These are phyloP conservation scores for Bertia moriformis DNA, from an alignment of 2,329 filamentous ascomycete species.

Conservation along the genomic window DNA sequence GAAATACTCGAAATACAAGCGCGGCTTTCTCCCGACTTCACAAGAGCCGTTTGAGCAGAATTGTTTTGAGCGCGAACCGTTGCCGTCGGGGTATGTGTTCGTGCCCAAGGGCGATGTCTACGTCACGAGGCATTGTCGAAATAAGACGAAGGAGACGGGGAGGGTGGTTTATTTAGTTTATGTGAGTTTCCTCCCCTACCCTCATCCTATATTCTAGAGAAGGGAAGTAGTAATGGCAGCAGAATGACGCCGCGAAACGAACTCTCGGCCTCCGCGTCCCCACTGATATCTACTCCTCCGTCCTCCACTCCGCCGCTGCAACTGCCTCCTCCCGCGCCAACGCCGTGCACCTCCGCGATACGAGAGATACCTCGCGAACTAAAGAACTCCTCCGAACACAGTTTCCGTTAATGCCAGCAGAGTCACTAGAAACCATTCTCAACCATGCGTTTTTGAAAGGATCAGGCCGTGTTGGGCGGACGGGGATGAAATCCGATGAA, in stretches of 20 bases:
- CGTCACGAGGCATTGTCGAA: constrained; percentile 23
- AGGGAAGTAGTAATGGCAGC: no score
- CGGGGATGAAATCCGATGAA: constrained; percentile 13
- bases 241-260: constrained; percentile 14
- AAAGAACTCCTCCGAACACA: constrained; percentile 11
- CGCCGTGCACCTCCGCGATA: neutral
- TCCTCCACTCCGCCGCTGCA: constrained; percentile 18
- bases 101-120: constrained; percentile 24
- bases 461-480: constrained; percentile 22
- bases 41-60: constrained; percentile 10
- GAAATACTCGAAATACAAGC: no score
- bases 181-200: constrained; percentile 9
- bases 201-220: constrained; percentile 2
- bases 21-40: no score
- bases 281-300: constrained; percentile 16
- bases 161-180: constrained; percentile 18
- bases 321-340: constrained; percentile 21
- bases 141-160: constrained; percentile 14
- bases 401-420: constrained; percentile 20
- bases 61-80: constrained; percentile 11
- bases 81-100: constrained; percentile 18
- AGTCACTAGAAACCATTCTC: constrained; percentile 14
- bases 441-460: constrained; percentile 22
- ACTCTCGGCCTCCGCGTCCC: constrained; percentile 26
- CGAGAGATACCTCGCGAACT: constrained; percentile 5